Conservation (phyloP, 2,329 filamentous ascomycete genomes). For the Plectosphaerella cucumerina region DNA sequence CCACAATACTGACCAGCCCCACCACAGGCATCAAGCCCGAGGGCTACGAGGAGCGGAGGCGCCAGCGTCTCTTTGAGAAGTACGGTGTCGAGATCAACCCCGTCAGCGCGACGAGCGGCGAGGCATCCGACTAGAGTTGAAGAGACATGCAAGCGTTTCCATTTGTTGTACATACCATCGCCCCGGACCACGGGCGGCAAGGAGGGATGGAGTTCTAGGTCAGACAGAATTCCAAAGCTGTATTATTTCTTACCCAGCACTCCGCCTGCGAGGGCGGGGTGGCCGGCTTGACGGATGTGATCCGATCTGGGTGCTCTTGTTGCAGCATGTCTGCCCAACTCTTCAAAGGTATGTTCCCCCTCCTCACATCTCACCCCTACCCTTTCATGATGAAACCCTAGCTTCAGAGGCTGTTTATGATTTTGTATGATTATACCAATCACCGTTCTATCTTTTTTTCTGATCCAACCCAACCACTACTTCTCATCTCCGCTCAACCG, state of each 20-base stretch:
- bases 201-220: slow-evolving; percentile 12
- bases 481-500: slow-evolving; percentile 23
- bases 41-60: slow-evolving; percentile 80
- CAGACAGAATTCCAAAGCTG: slow-evolving; percentile 31
- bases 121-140: slow-evolving; percentile 8
- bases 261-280: not conserved
- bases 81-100: slow-evolving; percentile 83
- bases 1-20: slow-evolving; percentile 5
- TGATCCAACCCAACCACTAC: too few relatives aligned
- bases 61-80: slow-evolving; percentile 75
- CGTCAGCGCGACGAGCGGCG: slow-evolving; percentile 48
- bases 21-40: slow-evolving; percentile 69
- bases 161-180: slow-evolving; percentile 15
- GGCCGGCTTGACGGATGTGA: not conserved
- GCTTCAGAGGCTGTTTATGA: slow-evolving; percentile 47
- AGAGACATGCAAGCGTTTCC: slow-evolving; percentile 4
- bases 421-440: slow-evolving; percentile 31
- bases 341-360: slow-evolving; percentile 18
- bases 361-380: not conserved
- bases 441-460: slow-evolving; percentile 22
- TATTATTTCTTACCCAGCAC: slow-evolving; percentile 10
- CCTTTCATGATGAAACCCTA: slow-evolving; percentile 32
- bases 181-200: slow-evolving; percentile 7
- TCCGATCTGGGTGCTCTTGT: not conserved
- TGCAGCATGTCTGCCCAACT: not conserved